phyloP scores from a whole-genome alignment of 306 rosid genomes.

The Cucurbita maxima region DNA sequence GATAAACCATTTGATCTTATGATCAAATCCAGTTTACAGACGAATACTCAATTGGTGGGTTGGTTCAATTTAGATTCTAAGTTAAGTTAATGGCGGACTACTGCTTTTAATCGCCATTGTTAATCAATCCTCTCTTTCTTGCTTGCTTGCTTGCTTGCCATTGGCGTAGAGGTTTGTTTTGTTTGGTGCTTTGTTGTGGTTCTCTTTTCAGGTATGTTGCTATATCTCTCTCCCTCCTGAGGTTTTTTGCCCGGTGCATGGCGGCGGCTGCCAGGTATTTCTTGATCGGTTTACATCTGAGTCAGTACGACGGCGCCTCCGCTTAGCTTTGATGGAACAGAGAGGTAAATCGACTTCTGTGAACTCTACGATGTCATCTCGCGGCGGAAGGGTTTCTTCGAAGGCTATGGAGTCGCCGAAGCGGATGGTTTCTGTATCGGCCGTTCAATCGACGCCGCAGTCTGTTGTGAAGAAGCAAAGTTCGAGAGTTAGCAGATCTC shows the following conservation, averaged over 20 bases:
- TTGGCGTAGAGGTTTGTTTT: not conserved
- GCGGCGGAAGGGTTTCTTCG: slow-evolving; percentile 35
- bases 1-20: not conserved
- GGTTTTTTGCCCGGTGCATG: not conserved
- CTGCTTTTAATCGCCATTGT: not conserved
- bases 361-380: slow-evolving; percentile 20
- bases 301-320: not conserved
- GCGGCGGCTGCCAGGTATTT: not conserved
- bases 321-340: not conserved
- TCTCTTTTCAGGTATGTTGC: not conserved
- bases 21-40: not conserved
- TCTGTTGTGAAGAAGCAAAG: slow-evolving; percentile 26
- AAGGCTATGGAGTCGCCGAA: slow-evolving; percentile 35
- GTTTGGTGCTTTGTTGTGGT: not conserved
- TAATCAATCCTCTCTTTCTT: not conserved
- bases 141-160: not conserved
- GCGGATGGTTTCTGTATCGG: slow-evolving; percentile 15
- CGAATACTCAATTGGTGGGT: not conserved
- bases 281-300: not conserved
- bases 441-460: slow-evolving; percentile 3
- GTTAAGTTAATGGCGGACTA: slow-evolving; percentile 1
- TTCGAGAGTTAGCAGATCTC: slow-evolving; percentile 22
- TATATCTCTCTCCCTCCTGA: not conserved
- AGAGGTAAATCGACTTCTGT: not conserved
- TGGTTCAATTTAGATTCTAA: not conserved